Base-by-base conservation (phyloP, 129 eudicot genomes). In the Arctium minus region DNA sequence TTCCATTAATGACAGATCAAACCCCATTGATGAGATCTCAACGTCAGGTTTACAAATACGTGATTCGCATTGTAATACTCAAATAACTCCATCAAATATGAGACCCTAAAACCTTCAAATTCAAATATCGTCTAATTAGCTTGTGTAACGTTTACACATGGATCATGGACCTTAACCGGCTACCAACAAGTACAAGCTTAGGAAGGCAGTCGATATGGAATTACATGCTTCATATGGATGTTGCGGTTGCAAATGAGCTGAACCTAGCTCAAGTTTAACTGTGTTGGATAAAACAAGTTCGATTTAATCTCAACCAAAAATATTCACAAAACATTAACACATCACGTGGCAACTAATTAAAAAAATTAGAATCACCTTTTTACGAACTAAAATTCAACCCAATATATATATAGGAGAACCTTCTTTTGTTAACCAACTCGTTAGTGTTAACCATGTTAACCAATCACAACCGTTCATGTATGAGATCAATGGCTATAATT, bases 1-100 rank as follows among this genome's bases (percentile, higher is more conserved):
- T 60, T 88, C 87, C 78, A 75, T 82, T 44, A 85, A 32, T 32
- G 85, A 85, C 13, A 82, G 83, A 79, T 85, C 91, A 60, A 88
- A 84, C 72, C 88, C 90, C 85, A 86, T 48, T 85, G 9, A n/a
- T 79, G 88, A 81, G 91, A 82, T 75, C 91, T 82, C 40, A 88
- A 15, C 8, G 88, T 85, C 32, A 85, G 85, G 70, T 85, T 88
- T 17, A 85, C 86, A 74, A 82, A 79, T 48, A 85, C 70, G 36
- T 88, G 83, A 2, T 77, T 18, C 3, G 76, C 85, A n/a, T 88
- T 85, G 22, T 88, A 82, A 31, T 81, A 82, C 10, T 71, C 78
- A 1, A 81, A 73, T 10, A 82, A 83, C 65, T 82, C 79, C 5
- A 72, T 68, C 36, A 70, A 82, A 11, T 60, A 17, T 53, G 65